Percentiles rank a stretch among this genome's conserved stretches.
These are phyloP conservation scores for Babjeviella inositovora DNA, from an alignment of 805 yeast species.

Conservation along the genomic window DNA sequence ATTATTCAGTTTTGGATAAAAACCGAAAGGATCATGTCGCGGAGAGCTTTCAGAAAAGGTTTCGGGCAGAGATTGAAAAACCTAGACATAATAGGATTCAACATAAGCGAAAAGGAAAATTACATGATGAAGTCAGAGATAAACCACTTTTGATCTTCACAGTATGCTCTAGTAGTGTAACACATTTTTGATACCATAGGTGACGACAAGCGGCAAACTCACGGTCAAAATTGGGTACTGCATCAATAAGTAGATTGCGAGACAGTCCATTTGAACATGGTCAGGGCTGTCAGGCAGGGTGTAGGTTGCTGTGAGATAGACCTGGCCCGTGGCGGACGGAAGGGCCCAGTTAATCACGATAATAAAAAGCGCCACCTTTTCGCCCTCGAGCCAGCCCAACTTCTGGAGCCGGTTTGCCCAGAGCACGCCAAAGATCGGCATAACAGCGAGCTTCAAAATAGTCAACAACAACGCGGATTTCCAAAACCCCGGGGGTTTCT, in stretches of 20 bases:
- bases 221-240: conserved; percentile 29
- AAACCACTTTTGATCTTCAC: no score
- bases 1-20: no score
- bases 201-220: conserved; percentile 33
- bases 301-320: conserved; percentile 42
- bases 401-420: conserved; percentile 24
- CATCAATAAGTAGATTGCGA: conserved; percentile 29
- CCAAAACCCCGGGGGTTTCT: conserved; percentile 38
- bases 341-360: conserved; percentile 29
- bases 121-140: no score
- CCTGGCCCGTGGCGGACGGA: conserved; percentile 43
- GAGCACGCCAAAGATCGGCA: conserved; percentile 39
- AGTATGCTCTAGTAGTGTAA: no score
- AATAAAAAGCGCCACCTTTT: conserved; percentile 20
- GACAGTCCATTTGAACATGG: conserved; percentile 37
- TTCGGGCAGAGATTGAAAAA: no score
- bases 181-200: conserved; percentile 19
- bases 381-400: conserved; percentile 28
- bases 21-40: no score
- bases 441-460: conserved; percentile 18
- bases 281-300: conserved; percentile 30
- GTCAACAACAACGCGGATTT: conserved; percentile 30
- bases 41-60: no score
- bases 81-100: no score
- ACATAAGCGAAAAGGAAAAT: no score